phyloP scores from a whole-genome alignment of 106 monocot genomes.

The Dactylorhiza incarnata region DNA sequence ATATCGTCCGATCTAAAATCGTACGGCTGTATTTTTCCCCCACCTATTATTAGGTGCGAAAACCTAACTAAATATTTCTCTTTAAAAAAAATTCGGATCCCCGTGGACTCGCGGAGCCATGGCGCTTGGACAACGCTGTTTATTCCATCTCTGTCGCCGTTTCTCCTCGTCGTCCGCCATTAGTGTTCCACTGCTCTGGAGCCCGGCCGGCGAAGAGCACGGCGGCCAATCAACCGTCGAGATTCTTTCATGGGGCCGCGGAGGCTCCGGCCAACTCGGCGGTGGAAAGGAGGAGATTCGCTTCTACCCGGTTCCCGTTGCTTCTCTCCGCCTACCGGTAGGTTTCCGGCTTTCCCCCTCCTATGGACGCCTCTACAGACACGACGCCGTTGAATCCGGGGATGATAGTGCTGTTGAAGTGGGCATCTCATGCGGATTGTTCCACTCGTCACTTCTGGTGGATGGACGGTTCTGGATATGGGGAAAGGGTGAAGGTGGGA shows the following conservation, averaged over 20 bases:
- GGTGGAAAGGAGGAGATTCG: constrained; percentile 78
- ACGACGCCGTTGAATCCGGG: background rate
- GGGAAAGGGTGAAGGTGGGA: constrained; percentile 96
- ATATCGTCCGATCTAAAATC: no score
- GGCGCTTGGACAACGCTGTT: constrained; percentile 14
- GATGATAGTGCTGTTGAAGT: constrained; percentile 24
- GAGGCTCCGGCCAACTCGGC: constrained; percentile 85
- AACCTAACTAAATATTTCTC: no score
- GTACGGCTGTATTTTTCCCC: no score
- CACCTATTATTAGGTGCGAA: no score
- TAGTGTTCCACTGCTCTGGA: constrained; percentile 37
- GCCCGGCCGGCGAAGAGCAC: background rate
- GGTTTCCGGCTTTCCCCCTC: constrained; percentile 40
- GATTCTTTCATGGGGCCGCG: constrained; percentile 86
- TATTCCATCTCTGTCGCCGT: constrained; percentile 15
- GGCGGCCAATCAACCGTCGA: constrained; percentile 27
- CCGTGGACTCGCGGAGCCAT: no score
- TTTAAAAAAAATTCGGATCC: no score
- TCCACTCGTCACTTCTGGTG: constrained; percentile 79
- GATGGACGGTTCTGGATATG: constrained; percentile 71
- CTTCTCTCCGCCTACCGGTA: constrained; percentile 48
- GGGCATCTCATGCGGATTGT: constrained; percentile 76
- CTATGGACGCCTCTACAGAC: constrained; percentile 28
- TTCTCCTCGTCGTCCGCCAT: constrained; percentile 6
- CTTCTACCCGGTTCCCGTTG: constrained; percentile 65